These are phyloP conservation scores for Fusarium pseudoanthophilum DNA, from an alignment of 2,329 filamentous ascomycete species.

Conservation along the genomic window DNA sequence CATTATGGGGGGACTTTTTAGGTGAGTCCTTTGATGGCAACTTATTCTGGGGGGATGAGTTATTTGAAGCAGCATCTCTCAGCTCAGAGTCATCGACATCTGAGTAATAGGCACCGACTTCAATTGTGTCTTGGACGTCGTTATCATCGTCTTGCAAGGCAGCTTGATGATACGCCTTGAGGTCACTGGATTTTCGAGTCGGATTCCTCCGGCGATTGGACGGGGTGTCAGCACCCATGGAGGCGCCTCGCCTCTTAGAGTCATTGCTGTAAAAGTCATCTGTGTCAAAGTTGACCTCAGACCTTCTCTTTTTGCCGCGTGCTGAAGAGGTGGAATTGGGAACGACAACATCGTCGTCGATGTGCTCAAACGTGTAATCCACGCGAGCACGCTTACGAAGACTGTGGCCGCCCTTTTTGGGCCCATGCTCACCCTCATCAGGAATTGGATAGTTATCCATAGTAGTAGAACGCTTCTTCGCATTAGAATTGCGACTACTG, in stretches of 20 bases:
- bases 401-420: conserved; percentile 68
- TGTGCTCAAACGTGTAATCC: conserved; percentile 66
- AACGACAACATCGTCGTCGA: conserved; percentile 58
- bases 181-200: conserved; percentile 52
- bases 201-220: conserved; percentile 54
- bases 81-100: conserved; percentile 49
- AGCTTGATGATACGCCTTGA: conserved; percentile 47
- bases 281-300: conserved; percentile 49
- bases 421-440: conserved; percentile 61
- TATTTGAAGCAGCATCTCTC: conserved; percentile 41
- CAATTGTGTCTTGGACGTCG: conserved; percentile 67
- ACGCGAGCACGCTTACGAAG: conserved; percentile 66
- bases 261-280: conserved; percentile 47
- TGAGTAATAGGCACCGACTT: conserved; percentile 59
- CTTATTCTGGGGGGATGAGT: conserved; percentile 46
- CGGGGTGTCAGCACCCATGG: conserved; percentile 50
- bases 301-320: conserved; percentile 52
- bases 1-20: conserved; percentile 16
- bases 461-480: conserved; percentile 58
- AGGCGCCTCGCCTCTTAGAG: conserved; percentile 52
- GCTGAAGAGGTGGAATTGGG: conserved; percentile 50
- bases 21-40: conserved; percentile 33
- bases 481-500: conserved; percentile 43
- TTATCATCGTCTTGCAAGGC: conserved; percentile 54
- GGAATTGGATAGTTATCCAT: conserved; percentile 54